Evolutionary conservation across 2,329 filamentous ascomycete species (phyloP).

Genomic region (Botrytis tulipae): DNA sequence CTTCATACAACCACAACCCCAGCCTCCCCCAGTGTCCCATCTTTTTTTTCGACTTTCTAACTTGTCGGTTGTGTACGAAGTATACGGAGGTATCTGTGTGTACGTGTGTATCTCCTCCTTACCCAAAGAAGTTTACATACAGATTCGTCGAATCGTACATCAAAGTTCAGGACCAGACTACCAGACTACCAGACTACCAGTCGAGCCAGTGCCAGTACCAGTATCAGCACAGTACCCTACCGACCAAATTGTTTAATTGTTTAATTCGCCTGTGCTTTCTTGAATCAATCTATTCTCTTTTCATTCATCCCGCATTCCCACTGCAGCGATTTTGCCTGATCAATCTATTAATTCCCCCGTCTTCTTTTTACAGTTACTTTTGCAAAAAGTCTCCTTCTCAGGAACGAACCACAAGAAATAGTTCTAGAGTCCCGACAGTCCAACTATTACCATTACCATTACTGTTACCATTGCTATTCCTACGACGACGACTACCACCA

Average conservation of each 20-base stretch:
- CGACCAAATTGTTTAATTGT: background rate
- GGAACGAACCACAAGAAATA: slow-evolving; percentile 24
- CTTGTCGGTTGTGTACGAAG: slow-evolving; percentile 20
- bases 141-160: slow-evolving; percentile 1
- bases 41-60: background rate
- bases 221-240: background rate
- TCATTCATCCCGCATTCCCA: slow-evolving; percentile 36
- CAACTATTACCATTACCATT: background rate
- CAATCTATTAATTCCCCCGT: slow-evolving; percentile 36
- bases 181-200: background rate
- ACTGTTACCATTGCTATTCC: accelerated
- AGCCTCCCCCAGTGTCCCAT: slow-evolving; percentile 11
- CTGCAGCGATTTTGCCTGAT: slow-evolving; percentile 37
- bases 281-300: slow-evolving; percentile 38
- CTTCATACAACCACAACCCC: slow-evolving; percentile 15
- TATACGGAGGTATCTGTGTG: slow-evolving; percentile 4
- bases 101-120: background rate
- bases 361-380: slow-evolving; percentile 31
- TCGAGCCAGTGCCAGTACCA: slow-evolving; percentile 20
- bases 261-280: slow-evolving; percentile 30
- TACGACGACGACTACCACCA: background rate
- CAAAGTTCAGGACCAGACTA: background rate
- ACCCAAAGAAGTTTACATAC: background rate
- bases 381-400: slow-evolving; percentile 19
- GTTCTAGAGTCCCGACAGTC: background rate